Conservation (phyloP, 139 green algal species). For the Protoeuglena noctilucae region DNA sequence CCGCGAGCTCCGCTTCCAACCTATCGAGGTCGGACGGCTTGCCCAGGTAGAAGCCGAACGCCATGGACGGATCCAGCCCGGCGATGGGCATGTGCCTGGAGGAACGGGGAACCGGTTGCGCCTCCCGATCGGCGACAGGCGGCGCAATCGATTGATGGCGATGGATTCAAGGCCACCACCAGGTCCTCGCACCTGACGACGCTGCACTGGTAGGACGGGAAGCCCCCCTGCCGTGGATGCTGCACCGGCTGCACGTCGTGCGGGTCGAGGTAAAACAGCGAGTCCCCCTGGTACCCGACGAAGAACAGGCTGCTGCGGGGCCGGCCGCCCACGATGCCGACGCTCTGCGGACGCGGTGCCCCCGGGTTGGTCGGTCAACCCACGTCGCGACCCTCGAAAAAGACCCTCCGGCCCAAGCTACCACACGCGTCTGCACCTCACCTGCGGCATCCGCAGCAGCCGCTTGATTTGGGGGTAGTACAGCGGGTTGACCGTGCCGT, state of each 20-base stretch:
- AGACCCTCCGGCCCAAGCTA: too few relatives aligned
- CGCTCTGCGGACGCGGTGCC: too few relatives aligned
- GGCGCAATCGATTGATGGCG: neutral
- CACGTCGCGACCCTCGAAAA: too few relatives aligned
- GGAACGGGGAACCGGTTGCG: too few relatives aligned
- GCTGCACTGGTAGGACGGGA: too few relatives aligned
- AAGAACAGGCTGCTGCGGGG: slow-evolving; percentile 70
- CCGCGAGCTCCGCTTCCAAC: slow-evolving; percentile 13
- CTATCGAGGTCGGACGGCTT: neutral
- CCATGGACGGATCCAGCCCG: slow-evolving; percentile 63
- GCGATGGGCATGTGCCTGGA: slow-evolving; percentile 42
- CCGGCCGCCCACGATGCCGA: slow-evolving; percentile 77
- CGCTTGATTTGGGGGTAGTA: slow-evolving; percentile 62
- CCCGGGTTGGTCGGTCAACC: too few relatives aligned
- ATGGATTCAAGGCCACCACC: neutral
- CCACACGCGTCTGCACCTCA: too few relatives aligned
- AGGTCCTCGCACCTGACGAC: too few relatives aligned
- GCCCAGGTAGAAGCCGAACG: slow-evolving; percentile 56
- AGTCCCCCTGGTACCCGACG: slow-evolving; percentile 45
- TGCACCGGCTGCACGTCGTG: slow-evolving; percentile 46
- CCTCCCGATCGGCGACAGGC: neutral
- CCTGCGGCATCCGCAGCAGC: slow-evolving; percentile 54
- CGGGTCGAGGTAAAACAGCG: slow-evolving; percentile 65
- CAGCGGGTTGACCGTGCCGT: slow-evolving; percentile 53
- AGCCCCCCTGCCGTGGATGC: too few relatives aligned